These are phyloP conservation scores for Capsicum rhomboideum DNA, from an alignment of 257 asterid genomes.

Conservation along the genomic window DNA sequence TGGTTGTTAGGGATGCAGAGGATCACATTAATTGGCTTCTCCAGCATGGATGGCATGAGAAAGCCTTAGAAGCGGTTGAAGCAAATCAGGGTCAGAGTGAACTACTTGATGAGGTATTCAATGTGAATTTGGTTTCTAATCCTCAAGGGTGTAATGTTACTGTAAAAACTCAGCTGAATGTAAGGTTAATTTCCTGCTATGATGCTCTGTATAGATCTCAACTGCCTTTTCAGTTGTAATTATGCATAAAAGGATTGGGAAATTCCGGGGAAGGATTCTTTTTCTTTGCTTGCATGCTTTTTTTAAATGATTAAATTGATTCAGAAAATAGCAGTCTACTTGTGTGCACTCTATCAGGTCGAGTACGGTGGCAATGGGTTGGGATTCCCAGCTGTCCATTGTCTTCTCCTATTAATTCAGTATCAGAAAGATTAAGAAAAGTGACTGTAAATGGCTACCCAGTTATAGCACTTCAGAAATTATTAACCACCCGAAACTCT, in stretches of 20 bases:
- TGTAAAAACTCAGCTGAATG: not conserved
- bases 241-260: not conserved
- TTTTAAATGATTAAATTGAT: not conserved
- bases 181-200: not conserved
- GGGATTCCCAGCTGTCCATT: not conserved
- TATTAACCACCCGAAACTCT: not conserved
- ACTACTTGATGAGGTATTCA: slow-evolving; percentile 83
- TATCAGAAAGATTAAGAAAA: not conserved
- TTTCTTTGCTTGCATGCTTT: not conserved
- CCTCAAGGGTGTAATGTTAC: not conserved
- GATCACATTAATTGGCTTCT: slow-evolving; percentile 99
- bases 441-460: not conserved
- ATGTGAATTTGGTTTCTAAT: not conserved
- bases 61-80: slow-evolving; percentile 98
- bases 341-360: not conserved
- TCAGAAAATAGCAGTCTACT: not conserved
- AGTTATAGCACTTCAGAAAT: not conserved
- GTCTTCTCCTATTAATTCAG: not conserved
- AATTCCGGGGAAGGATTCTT: not conserved
- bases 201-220: not conserved
- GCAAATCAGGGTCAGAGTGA: slow-evolving; percentile 95
- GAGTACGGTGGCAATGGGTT: not conserved
- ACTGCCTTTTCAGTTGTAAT: not conserved
- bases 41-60: slow-evolving; percentile 89
- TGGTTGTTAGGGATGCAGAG: slow-evolving; percentile 82